A percentile compares a stretch with the other conserved stretches of the same genome.
Conservation (phyloP, 2,329 filamentous ascomycete genomes). For the Diaporthe sp. region DNA sequence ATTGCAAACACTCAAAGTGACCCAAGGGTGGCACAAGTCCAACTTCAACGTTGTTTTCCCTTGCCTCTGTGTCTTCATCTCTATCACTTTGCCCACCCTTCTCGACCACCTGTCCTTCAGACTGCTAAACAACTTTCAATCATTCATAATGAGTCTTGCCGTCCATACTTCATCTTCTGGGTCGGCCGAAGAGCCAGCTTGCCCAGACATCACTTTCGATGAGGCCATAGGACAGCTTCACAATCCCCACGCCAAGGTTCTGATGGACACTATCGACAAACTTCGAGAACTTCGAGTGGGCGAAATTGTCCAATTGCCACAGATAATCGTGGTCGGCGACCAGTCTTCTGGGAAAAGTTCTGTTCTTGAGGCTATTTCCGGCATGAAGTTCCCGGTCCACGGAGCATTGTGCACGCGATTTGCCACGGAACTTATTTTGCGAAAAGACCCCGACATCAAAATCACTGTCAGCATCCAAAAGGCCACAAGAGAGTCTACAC, state of each 20-base stretch:
- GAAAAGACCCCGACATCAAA: constrained; percentile 47
- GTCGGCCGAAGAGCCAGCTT: background rate
- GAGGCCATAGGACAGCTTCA: constrained; percentile 54
- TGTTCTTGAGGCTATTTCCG: constrained; percentile 71
- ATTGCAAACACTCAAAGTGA: background rate
- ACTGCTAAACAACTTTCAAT: background rate
- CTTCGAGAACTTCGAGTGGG: constrained; percentile 61
- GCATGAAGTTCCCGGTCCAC: constrained; percentile 68
- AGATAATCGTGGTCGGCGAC: constrained; percentile 69
- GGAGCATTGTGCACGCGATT: constrained; percentile 69
- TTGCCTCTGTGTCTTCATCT: no score
- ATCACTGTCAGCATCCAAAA: constrained; percentile 57
- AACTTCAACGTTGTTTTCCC: no score
- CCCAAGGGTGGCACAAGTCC: no score
- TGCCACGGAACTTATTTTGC: constrained; percentile 68
- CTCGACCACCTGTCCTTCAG: background rate
- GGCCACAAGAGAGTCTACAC: constrained; percentile 36
- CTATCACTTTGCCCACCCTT: no score
- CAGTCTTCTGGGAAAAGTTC: constrained; percentile 73
- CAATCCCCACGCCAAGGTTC: constrained; percentile 51
- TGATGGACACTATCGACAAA: constrained; percentile 64
- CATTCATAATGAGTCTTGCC: background rate
- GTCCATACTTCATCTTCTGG: background rate
- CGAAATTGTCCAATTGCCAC: constrained; percentile 59
- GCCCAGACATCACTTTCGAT: constrained; percentile 36